Evolutionary conservation across 75 land plant genomes (phyloP).

Genomic region (Gnetum montanum): DNA sequence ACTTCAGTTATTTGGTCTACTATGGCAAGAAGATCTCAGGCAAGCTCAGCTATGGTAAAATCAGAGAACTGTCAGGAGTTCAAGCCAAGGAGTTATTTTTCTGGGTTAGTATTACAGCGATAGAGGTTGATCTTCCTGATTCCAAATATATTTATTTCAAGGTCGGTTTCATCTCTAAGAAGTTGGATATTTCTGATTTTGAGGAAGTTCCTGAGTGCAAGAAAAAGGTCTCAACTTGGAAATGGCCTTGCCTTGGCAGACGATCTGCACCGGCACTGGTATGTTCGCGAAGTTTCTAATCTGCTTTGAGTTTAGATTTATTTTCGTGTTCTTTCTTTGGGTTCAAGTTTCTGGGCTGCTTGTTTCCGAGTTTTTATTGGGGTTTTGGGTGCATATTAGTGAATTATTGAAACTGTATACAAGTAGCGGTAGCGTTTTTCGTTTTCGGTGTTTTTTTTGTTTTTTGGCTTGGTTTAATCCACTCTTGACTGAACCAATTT

Average conservation of each 20-base stretch:
- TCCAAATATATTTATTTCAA: slow-evolving; percentile 31
- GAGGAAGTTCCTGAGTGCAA: slow-evolving; percentile 35
- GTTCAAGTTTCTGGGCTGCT: too few species aligned
- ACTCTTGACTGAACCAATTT: too few species aligned
- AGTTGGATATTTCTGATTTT: slow-evolving; percentile 31
- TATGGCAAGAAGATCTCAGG: slow-evolving; percentile 50
- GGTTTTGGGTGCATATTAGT: too few species aligned
- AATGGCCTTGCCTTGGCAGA: neutral
- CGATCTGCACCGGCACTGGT: neutral
- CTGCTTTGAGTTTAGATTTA: too few species aligned
- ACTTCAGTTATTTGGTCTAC: slow-evolving; percentile 55
- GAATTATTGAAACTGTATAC: too few species aligned
- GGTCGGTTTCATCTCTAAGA: slow-evolving; percentile 49
- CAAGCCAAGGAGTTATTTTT: slow-evolving; percentile 53
- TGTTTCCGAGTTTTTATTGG: too few species aligned
- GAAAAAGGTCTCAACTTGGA: too few species aligned
- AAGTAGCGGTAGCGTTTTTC: too few species aligned
- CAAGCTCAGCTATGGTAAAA: slow-evolving; percentile 32
- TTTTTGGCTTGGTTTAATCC: too few species aligned
- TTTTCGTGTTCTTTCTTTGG: too few species aligned
- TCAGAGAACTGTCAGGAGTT: slow-evolving; percentile 41
- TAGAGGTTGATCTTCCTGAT: slow-evolving; percentile 19
- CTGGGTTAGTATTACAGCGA: slow-evolving; percentile 53
- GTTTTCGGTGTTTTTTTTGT: too few species aligned
- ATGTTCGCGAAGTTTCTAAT: too few species aligned